These are phyloP conservation scores for Globisporangium perplexum DNA, from an alignment of 352 stramenopile genomes.

Conservation along the genomic window DNA sequence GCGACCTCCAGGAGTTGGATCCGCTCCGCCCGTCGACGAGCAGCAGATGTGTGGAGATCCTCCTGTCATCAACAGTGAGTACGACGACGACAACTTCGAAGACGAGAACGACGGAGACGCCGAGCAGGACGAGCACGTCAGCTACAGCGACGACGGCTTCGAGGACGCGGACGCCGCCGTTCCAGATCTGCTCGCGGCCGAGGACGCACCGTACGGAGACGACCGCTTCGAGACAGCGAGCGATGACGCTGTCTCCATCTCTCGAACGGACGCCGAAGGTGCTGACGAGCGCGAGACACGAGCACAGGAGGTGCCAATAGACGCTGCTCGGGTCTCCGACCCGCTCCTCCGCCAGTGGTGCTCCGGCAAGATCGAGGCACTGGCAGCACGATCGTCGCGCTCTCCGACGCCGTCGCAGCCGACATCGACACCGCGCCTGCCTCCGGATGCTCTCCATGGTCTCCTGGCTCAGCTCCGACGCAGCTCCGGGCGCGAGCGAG, in stretches of 20 bases:
- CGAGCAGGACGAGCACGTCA: too few relatives aligned
- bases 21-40: background rate
- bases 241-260: background rate
- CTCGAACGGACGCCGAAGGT: background rate
- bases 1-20: background rate
- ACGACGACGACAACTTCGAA: slow-evolving; percentile 14
- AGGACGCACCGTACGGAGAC: background rate
- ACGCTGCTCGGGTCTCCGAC: background rate
- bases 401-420: background rate
- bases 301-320: background rate
- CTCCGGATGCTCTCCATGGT: background rate
- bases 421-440: background rate
- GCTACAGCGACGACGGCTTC: background rate
- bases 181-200: background rate
- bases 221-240: slow-evolving; percentile 3
- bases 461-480: background rate
- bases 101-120: background rate
- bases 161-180: background rate
- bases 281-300: background rate
- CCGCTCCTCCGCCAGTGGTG: background rate
- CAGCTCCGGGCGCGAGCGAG: background rate
- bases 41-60: background rate
- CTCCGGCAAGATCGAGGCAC: slow-evolving; percentile 2
- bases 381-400: background rate
- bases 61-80: background rate